A percentile compares a stretch with the other conserved stretches of the same genome.
These are phyloP conservation scores for Asclepias syriaca DNA, from an alignment of 257 asterid species.

Conservation along the genomic window DNA sequence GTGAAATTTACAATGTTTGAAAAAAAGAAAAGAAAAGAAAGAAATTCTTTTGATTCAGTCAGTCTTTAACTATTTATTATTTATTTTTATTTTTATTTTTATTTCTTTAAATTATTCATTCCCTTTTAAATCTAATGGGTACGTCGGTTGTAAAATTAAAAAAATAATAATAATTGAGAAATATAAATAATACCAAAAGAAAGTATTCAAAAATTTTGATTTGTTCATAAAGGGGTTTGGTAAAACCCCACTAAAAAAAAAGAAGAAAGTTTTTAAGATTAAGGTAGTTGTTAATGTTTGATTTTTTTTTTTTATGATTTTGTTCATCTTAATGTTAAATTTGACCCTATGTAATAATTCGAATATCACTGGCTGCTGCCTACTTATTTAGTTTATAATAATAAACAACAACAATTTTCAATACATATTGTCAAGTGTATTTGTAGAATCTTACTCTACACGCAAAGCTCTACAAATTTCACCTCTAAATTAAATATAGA, in stretches of 20 bases:
- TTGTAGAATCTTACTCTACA: not conserved
- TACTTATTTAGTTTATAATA: not conserved
- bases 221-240: constrained; percentile 26
- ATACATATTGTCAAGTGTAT: not conserved
- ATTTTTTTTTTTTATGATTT: constrained; percentile 7
- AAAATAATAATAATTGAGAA: too few relatives aligned
- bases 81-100: too few relatives aligned
- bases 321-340: constrained; percentile 20
- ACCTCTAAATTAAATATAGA: too few relatives aligned
- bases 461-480: too few relatives aligned
- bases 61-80: too few relatives aligned
- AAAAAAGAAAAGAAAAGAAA: not conserved
- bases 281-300: constrained; percentile 32
- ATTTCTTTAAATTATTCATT: too few relatives aligned
- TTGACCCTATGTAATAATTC: constrained; percentile 16
- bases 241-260: constrained; percentile 35
- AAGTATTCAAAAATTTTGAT: constrained; percentile 9
- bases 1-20: not conserved
- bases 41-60: too few relatives aligned
- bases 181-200: not conserved
- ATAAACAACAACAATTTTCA: not conserved
- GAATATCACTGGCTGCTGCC: not conserved
- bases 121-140: too few relatives aligned
- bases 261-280: not conserved
- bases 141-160: not conserved